Percentiles rank a stretch among this genome's conserved stretches.
These are phyloP conservation scores for Serpula lacrymans DNA, from an alignment of 768 basidiomycete genomes.

Conservation along the genomic window DNA sequence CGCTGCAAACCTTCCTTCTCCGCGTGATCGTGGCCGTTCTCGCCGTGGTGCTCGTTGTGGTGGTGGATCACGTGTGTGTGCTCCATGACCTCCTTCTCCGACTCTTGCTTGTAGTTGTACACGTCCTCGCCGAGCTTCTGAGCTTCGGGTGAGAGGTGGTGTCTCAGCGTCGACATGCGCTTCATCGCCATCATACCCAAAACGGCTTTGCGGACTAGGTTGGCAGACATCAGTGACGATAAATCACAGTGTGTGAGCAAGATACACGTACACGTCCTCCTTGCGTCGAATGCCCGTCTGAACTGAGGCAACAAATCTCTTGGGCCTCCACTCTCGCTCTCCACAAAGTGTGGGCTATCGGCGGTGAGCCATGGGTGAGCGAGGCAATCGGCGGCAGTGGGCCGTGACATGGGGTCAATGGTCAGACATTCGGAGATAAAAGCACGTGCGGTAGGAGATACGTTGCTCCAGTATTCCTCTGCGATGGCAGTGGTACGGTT, in stretches of 20 bases:
- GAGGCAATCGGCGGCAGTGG: slow-evolving; percentile 73
- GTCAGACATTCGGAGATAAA: slow-evolving; percentile 86
- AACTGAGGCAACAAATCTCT: slow-evolving; percentile 85
- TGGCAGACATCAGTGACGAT: slow-evolving; percentile 3
- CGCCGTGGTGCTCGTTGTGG: slow-evolving; percentile 29
- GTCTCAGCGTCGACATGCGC: slow-evolving; percentile 61
- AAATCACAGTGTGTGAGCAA: slow-evolving; percentile 1
- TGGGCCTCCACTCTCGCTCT: slow-evolving; percentile 51
- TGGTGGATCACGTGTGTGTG: slow-evolving; percentile 48
- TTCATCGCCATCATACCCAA: slow-evolving; percentile 83
- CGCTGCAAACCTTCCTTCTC: slow-evolving; percentile 3
- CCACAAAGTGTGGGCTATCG: slow-evolving; percentile 66
- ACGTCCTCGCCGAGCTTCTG: slow-evolving; percentile 57
- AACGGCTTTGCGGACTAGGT: slow-evolving; percentile 82
- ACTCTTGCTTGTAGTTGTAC: slow-evolving; percentile 74
- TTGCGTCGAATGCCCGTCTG: slow-evolving; percentile 87
- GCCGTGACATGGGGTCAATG: slow-evolving; percentile 73
- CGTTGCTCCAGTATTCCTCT: slow-evolving; percentile 82
- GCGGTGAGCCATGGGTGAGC: slow-evolving; percentile 68
- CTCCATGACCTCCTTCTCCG: slow-evolving; percentile 49
- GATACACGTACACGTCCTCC: slow-evolving; percentile 66
- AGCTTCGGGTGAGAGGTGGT: slow-evolving; percentile 38
- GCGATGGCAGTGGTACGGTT: slow-evolving; percentile 30
- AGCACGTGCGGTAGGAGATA: slow-evolving; percentile 76
- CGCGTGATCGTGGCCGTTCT: not conserved